These are phyloP conservation scores for Bauhinia variegata DNA, from an alignment of 306 rosid genomes.

Conservation along the genomic window DNA sequence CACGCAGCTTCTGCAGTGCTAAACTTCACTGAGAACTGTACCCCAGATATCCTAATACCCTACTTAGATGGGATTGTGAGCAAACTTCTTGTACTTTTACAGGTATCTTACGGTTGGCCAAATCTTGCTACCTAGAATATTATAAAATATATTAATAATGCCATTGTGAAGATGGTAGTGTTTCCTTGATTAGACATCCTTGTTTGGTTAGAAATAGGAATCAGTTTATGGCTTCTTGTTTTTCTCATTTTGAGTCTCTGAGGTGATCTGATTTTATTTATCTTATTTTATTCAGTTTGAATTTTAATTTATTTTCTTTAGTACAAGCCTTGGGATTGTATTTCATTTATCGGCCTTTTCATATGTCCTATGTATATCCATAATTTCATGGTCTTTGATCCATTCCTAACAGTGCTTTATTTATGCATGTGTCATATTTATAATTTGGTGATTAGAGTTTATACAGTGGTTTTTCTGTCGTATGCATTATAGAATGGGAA, in stretches of 20 bases:
- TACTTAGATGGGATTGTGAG: slow-evolving; percentile 75
- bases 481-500: slow-evolving; percentile 57
- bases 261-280: slow-evolving; percentile 2
- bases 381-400: slow-evolving; percentile 11
- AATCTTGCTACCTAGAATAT: slow-evolving; percentile 6
- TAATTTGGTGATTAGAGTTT: slow-evolving; percentile 1
- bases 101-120: slow-evolving; percentile 49
- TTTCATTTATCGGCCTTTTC: background rate
- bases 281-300: too few species aligned
- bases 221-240: slow-evolving; percentile 8
- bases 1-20: slow-evolving; percentile 84
- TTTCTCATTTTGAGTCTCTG: background rate
- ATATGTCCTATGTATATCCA: background rate
- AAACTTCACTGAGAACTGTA: slow-evolving; percentile 76
- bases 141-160: slow-evolving; percentile 6
- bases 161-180: slow-evolving; percentile 3
- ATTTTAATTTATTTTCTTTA: slow-evolving; percentile 8
- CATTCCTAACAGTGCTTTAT: slow-evolving; percentile 18
- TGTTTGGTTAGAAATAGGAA: slow-evolving; percentile 12
- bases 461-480: background rate
- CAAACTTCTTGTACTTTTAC: slow-evolving; percentile 71
- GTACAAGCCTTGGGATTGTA: slow-evolving; percentile 9
- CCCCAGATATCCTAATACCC: slow-evolving; percentile 64
- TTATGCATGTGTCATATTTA: slow-evolving; percentile 11
- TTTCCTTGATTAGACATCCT: slow-evolving; percentile 4